A percentile compares a stretch with the other conserved stretches of the same genome.
These are phyloP conservation scores for Cyclotella kingstonii DNA, from an alignment of 108 stramenopile species.

Conservation along the genomic window DNA sequence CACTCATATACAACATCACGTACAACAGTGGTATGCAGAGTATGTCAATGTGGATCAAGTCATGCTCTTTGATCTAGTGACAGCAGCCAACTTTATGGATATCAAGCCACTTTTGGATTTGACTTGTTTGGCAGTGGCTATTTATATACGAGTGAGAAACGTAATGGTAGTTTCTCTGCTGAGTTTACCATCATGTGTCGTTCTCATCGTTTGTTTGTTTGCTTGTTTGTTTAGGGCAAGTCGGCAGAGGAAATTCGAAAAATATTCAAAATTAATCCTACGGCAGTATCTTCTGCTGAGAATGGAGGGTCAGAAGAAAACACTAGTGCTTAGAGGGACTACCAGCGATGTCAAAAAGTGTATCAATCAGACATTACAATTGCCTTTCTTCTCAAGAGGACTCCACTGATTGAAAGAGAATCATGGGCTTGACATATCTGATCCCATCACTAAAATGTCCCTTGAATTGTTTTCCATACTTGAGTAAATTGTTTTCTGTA, in stretches of 20 bases:
- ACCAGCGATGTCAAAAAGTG: no score
- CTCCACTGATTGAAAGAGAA: no score
- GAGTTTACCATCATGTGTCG: neutral
- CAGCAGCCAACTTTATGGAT: conserved; percentile 83
- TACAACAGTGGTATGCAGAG: conserved; percentile 97
- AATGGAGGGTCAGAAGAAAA: conserved; percentile 81
- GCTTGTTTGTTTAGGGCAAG: conserved; percentile 75
- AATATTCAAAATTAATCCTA: conserved; percentile 96
- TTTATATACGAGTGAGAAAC: conserved; percentile 38
- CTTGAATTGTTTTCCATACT: no score
- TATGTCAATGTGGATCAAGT: conserved; percentile 82
- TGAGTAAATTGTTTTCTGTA: no score
- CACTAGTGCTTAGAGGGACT: neutral
- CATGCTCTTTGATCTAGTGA: conserved; percentile 71
- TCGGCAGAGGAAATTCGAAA: conserved; percentile 91
- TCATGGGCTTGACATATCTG: no score
- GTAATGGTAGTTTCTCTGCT: neutral
- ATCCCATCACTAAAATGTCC: no score
- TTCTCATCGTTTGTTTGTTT: conserved; percentile 21
- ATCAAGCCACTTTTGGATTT: conserved; percentile 82
- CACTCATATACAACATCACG: conserved; percentile 89
- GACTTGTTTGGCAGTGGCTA: conserved; percentile 51
- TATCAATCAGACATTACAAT: no score
- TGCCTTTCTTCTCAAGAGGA: no score
- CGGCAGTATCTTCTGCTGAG: conserved; percentile 75